A percentile compares a stretch with the other conserved stretches of the same genome.
Evolutionary conservation across 1,284 basidiomycete species (phyloP).

Genomic region (Schizophyllum commune): DNA sequence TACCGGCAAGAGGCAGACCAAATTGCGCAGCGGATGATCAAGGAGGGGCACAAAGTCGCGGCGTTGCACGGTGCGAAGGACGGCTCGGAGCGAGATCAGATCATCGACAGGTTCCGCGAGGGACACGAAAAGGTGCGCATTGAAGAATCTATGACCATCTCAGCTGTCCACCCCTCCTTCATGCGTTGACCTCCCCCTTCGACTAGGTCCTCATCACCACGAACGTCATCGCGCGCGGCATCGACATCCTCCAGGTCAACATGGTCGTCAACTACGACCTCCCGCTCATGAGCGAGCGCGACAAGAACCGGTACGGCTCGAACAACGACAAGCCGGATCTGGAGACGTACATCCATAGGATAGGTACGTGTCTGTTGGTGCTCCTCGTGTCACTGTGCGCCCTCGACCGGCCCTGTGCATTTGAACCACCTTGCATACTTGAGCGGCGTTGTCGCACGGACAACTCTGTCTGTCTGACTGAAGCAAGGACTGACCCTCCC

Average conservation of each 20-base stretch:
- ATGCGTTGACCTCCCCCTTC: background rate
- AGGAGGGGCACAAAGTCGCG: slow-evolving; percentile 93
- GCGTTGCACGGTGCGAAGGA: slow-evolving; percentile 95
- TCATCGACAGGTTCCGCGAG: slow-evolving; percentile 94
- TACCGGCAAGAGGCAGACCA: slow-evolving; percentile 89
- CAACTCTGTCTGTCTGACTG: too few species aligned
- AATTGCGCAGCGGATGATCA: slow-evolving; percentile 86
- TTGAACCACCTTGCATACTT: too few species aligned
- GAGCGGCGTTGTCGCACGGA: too few species aligned
- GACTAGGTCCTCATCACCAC: slow-evolving; percentile 82
- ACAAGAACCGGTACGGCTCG: slow-evolving; percentile 22
- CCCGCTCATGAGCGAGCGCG: slow-evolving; percentile 73
- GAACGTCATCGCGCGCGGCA: slow-evolving; percentile 96
- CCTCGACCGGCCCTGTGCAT: too few species aligned
- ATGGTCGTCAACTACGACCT: slow-evolving; percentile 99
- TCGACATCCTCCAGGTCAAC: slow-evolving; percentile 98
- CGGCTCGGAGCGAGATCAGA: slow-evolving; percentile 79
- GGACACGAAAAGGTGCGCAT: slow-evolving; percentile 91
- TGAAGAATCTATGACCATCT: background rate
- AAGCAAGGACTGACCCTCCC: background rate
- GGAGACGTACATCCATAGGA: slow-evolving; percentile 98
- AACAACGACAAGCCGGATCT: slow-evolving; percentile 68
- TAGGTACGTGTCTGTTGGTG: slow-evolving; percentile 56
- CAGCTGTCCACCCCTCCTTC: too few species aligned
- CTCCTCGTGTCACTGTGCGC: too few species aligned